Percentiles rank a stretch among this genome's conserved stretches.
These are phyloP conservation scores for Clathrospora elynae DNA, from an alignment of 2,329 filamentous ascomycete species.

Conservation along the genomic window DNA sequence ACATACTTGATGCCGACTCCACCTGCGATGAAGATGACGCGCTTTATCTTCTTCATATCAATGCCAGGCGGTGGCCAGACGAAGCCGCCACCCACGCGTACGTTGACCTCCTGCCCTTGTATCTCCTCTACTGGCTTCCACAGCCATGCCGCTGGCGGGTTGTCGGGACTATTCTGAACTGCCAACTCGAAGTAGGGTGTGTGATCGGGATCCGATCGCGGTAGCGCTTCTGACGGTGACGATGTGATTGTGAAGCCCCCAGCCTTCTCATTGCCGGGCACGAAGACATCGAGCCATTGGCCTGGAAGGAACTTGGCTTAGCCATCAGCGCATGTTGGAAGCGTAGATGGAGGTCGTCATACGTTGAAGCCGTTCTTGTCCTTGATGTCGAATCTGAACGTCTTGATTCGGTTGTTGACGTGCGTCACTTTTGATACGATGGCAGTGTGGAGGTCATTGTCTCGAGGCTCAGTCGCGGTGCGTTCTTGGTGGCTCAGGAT, in stretches of 20 bases:
- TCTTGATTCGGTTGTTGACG: slow-evolving; percentile 69
- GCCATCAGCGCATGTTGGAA: slow-evolving; percentile 37
- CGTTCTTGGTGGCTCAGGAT: slow-evolving; percentile 66
- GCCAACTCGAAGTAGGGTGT: slow-evolving; percentile 73
- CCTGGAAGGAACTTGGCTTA: slow-evolving; percentile 71
- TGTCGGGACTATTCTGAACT: slow-evolving; percentile 71
- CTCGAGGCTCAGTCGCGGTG: slow-evolving; percentile 74
- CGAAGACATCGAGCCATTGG: slow-evolving; percentile 86
- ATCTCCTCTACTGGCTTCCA: slow-evolving; percentile 65
- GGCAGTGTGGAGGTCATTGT: slow-evolving; percentile 67
- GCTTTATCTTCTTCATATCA: slow-evolving; percentile 55
- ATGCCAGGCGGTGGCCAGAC: slow-evolving; percentile 70
- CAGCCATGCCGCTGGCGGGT: slow-evolving; percentile 76
- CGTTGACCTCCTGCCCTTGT: slow-evolving; percentile 61
- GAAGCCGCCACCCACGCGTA: slow-evolving; percentile 82
- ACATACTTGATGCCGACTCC: slow-evolving; percentile 79
- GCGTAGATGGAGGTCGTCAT: slow-evolving; percentile 35
- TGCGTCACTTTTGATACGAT: slow-evolving; percentile 64
- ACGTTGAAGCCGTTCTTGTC: slow-evolving; percentile 58
- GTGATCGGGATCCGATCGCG: slow-evolving; percentile 28
- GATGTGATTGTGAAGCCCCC: slow-evolving; percentile 91
- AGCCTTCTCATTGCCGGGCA: slow-evolving; percentile 70
- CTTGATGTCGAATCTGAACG: slow-evolving; percentile 68
- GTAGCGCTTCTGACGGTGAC: slow-evolving; percentile 62
- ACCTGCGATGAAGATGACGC: slow-evolving; percentile 76